Evolutionary conservation across 2,329 filamentous ascomycete genomes (phyloP), one percentile per base, ranked within the genome.

Genomic region (Ascochyta koolunga): DNA sequence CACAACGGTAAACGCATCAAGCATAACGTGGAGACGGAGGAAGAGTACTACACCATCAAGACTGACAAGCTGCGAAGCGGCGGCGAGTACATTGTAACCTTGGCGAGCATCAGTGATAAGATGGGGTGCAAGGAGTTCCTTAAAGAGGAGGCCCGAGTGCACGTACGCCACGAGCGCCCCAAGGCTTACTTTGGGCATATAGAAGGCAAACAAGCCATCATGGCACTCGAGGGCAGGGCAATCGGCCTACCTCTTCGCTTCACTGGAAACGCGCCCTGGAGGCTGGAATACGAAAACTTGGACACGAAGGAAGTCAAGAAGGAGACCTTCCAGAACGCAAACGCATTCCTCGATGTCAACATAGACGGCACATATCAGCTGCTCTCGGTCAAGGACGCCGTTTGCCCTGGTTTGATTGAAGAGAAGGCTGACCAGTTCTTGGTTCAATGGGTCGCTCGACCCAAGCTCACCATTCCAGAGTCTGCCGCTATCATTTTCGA

Each of bases 181-280:
- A 89, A 91, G 64, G 93, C 85, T 6, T 86, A 87, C 3, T 99
- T 99, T 75, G 93, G 92, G 9, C 81, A 89, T 44, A 80, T 98
- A 35, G 93, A 97, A 61, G 90, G 90, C 66, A 91, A 89, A 71
- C 85, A 89, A 52, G 85, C 80, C 53, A 82, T 91, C 37, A 86
- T 87, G 67, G 89, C 89, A 13, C 82, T 98, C 13, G 91, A 97
- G 72, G 87, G 87, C 50, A 87, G 87, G 42, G 80, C 82, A 21
- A 82, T 96, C 35, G 83, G 86, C 44, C 79, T 99, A 47, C 96
- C 95, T 11, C 76, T 99, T 44, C 88, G 92, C 50, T 82, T 99
- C 43, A 91, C 91, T 56, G 95, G 95, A 49, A 89, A 93, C 65
- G 84, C 86, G 2, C 93, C 93, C 4, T 99, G 92, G 91, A 87